Base-by-base conservation (phyloP, 169 alveolate species). In the Eimeria maxima region DNA sequence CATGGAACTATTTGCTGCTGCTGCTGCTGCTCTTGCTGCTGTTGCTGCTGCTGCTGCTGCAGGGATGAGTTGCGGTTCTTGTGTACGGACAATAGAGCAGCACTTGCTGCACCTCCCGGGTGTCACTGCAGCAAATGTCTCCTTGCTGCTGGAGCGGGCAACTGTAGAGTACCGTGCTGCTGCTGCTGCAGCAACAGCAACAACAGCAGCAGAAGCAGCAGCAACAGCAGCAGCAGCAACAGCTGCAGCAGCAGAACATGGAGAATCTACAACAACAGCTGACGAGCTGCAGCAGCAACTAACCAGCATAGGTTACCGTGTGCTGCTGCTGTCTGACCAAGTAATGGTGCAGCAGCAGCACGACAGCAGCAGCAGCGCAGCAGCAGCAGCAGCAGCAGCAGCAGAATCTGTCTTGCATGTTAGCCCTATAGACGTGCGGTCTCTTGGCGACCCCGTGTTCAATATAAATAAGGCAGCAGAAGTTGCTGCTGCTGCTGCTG, bases 271-370 rank as follows among this genome's bases (percentile, higher is more conserved):
- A 16, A 38, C 83, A 73, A 73, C 47, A 29, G 83, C 83, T 29
- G 83, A 73, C 5, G 83, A n/a, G 83, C 83, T 73, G 83, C 83
- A 73, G 50, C 83, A 38, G 83, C 83, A 73, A 22, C 83, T 73
- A 22, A 73, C 47, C 5, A 42, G 50, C 47, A 6, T 73, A 18
- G 83, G 83, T 22, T 73, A 73, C 16, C n/a, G 38, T 7, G 83
- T 38, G 5, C 38, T 73, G 50, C 50, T 73, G 83, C 83, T 73
- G 27, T 73, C 83, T 10, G 83, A 73, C 50, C 50, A 27, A 38
- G 83, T n/a, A 42, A n/a, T n/a, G n/a, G 83, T 38, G 83, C 83
- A 73, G 83, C 83, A 73, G 83, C 33, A 11, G 83, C 83, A 73
- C 11, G 57, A n/a, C 74, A 63, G 74, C 74, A 63, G 74, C 74